Percentiles rank a stretch among this genome's conserved stretches.
Evolutionary conservation across 2,329 filamentous ascomycete species (phyloP).

Genomic region (Phaeoacremonium minimum): DNA sequence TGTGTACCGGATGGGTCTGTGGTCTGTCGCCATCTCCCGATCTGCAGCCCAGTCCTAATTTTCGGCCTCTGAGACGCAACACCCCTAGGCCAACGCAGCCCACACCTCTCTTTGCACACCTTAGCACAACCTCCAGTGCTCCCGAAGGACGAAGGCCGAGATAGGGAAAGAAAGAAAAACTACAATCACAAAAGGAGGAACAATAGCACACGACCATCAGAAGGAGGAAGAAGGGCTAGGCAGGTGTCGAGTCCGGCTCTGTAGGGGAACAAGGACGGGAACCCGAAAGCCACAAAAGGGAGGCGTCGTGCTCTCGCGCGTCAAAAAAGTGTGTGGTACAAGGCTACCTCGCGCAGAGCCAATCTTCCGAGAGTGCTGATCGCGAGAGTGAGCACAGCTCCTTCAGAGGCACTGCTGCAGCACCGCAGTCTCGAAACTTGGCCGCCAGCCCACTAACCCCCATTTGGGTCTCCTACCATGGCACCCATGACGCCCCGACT

Average conservation of each 20-base stretch:
- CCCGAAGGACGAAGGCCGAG: background rate
- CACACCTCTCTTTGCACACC: background rate
- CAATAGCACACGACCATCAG: too few species aligned
- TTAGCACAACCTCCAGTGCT: background rate
- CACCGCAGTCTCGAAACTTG: constrained; percentile 22
- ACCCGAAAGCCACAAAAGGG: too few species aligned
- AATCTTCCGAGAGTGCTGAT: constrained; percentile 10
- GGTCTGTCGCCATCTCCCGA: background rate
- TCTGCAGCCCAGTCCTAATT: background rate
- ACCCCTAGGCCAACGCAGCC: background rate
- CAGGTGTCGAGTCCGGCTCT: too few species aligned
- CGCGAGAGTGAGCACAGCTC: constrained; percentile 11
- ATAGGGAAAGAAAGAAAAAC: background rate
- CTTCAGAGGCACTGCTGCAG: constrained; percentile 13
- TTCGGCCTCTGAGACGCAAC: background rate
- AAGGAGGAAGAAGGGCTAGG: too few species aligned
- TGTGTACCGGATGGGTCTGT: background rate
- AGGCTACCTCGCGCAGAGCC: constrained; percentile 7
- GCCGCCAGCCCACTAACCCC: constrained; percentile 25
- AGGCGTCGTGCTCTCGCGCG: too few species aligned
- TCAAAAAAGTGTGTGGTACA: too few species aligned
- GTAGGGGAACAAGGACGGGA: too few species aligned
- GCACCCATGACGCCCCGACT: constrained; percentile 55
- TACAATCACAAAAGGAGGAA: too few species aligned
- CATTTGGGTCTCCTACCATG: constrained; percentile 44